Conservation (phyloP, 2,329 filamentous ascomycete species). For the Madurella mycetomatis region DNA sequence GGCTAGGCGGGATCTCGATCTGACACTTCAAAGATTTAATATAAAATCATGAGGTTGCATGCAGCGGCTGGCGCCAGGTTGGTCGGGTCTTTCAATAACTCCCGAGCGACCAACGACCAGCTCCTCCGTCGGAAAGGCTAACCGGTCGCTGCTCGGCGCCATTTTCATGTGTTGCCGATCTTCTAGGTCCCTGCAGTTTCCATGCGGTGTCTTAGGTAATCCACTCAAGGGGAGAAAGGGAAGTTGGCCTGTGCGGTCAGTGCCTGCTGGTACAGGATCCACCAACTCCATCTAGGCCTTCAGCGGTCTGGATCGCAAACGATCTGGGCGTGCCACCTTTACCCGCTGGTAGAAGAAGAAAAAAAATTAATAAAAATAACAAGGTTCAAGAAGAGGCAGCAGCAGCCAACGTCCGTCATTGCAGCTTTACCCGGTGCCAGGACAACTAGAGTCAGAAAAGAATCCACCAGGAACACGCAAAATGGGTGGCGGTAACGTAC, state of each 20-base stretch:
- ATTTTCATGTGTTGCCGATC: background rate
- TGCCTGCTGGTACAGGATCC: background rate
- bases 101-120: no score
- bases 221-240: no score
- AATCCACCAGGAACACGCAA: slow-evolving; percentile 13
- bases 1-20: slow-evolving; percentile 5
- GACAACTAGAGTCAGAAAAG: background rate
- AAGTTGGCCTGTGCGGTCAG: no score
- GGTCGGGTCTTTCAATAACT: background rate
- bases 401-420: background rate
- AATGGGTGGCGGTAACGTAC: slow-evolving; percentile 35
- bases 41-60: background rate
- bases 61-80: background rate
- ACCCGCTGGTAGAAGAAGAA: slow-evolving; percentile 10
- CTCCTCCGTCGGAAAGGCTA: no score
- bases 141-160: no score
- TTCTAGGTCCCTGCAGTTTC: background rate
- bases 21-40: background rate
- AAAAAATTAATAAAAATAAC: slow-evolving; percentile 4
- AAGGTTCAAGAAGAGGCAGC: background rate
- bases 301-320: background rate
- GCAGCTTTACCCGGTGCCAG: background rate
- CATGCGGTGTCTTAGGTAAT: no score
- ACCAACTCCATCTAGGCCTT: background rate
- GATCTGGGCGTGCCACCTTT: slow-evolving; percentile 12